Evolutionary conservation across 1,139 yeast species (phyloP), one percentile per base, ranked within the genome.

Genomic region (Zygoascus meyerae): DNA sequence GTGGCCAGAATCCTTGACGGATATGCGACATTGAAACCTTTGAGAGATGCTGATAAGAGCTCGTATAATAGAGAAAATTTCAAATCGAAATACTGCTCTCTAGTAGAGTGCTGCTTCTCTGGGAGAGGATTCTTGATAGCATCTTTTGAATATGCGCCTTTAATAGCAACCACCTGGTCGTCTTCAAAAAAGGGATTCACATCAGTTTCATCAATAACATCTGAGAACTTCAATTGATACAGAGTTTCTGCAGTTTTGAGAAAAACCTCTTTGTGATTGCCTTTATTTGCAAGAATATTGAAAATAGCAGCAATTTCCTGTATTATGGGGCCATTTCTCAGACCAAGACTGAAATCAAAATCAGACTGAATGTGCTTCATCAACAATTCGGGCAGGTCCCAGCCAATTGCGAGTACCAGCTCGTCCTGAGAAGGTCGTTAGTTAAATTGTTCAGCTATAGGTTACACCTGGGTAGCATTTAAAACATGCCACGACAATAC

Each of bases 301-400:
- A 83, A 83, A 7, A 83, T 66, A 52, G 72, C 72, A 58, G 80
- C 60, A 5, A 78, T 60, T 0, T 54, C 46, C 4, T 54, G 49
- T 15, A 70, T 53, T 29, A 54, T 50, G 4, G 64, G 56, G 11
- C 53, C 48, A 3, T 28, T 12, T 17, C 46, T 47, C 18, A 60
- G 42, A 2, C 32, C 37, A 17, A 31, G 15, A 6, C 21, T 47
- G 54, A 61, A 51, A 50, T 50, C 38, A 44, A 55, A 50, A 49
- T 58, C 46, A 7, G 54, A 43, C 17, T 52, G 61, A 21, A 66
- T 54, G 49, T 60, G 67, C 18, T 61, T 58, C 37, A 86, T 60
- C 15, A 89, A 57, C 39, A 85, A 60, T 30, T 71, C 74, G 0
- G 95, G 96, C 17, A 89, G 61, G 62, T 89, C 96, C 97, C 97